Evolutionary conservation across 78 protist genomes (phyloP), one percentile per base, ranked within the genome.

Genomic region (Neovahlkampfia damariscottae): DNA sequence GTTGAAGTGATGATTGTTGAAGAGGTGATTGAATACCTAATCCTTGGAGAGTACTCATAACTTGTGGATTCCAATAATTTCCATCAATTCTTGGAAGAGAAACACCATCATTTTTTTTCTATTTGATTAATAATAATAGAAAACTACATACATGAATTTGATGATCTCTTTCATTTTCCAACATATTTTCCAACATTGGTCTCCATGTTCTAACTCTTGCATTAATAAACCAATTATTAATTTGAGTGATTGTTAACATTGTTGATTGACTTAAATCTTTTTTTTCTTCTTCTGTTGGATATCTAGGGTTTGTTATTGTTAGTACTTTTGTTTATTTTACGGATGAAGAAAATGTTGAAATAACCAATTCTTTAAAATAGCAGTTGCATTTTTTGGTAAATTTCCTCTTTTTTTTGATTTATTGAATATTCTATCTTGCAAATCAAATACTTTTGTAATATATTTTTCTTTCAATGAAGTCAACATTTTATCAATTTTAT

Each of bases 231-330:
- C 94, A 90, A 70, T 87, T 83, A 70, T 83, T 85, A 37, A 90
- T 76, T 50, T 87, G 94, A 58, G 32, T 79, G 29, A 88, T 50
- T 3, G 91, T 69, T 10, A 90, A 81, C 2, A 40, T 66, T 4
- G 90, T 90, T 31, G 29, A 31, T 5, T 36, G 78, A 1, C 82
- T 69, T 0, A 90, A 80, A 27, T 73, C 10, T 8, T 40, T 67
- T 75, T 90, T 90, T 66, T 90, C 92, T 8, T 85, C 88, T 68
- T 90, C 92, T 38, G 86, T 88, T 9, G 94, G 94, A 76, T 90
- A 90, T 5, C n/a, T n/a, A n/a, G n/a, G n/a, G n/a, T n/a, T n/a
- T n/a, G n/a, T n/a, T n/a, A n/a, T n/a, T n/a, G n/a, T n/a, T n/a
- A n/a, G n/a, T n/a, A n/a, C n/a, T n/a, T n/a, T n/a, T n/a, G n/a